A percentile compares a stretch with the other conserved stretches of the same genome.
Evolutionary conservation across 2,329 filamentous ascomycete species (phyloP).

Genomic region (Sclerotinia subarctica): DNA sequence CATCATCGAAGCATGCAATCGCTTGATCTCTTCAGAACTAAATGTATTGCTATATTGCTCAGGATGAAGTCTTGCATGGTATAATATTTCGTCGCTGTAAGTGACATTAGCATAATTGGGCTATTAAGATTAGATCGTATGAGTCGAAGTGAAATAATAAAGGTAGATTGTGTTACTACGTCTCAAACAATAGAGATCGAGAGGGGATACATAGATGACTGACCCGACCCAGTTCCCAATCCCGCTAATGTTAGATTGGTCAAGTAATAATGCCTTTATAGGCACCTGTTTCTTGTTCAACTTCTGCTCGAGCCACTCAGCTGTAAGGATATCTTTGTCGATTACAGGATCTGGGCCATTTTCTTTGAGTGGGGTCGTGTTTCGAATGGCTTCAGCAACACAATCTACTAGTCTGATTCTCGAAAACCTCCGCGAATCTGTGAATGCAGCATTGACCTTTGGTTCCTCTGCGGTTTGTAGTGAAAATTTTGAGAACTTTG

Average conservation of each 20-base stretch:
- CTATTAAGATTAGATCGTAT: neutral
- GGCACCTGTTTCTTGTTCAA: conserved; percentile 76
- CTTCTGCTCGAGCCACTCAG: conserved; percentile 69
- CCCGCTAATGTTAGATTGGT: conserved; percentile 85
- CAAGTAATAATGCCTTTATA: conserved; percentile 82
- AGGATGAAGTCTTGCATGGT: conserved; percentile 83
- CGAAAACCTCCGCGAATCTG: conserved; percentile 75
- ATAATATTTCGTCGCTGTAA: conserved; percentile 77
- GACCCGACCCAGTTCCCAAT: conserved; percentile 95
- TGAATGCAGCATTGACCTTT: conserved; percentile 68
- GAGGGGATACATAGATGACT: conserved; percentile 31
- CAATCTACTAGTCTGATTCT: conserved; percentile 82
- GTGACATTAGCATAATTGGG: conserved; percentile 9
- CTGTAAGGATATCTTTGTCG: conserved; percentile 73
- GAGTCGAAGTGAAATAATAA: neutral
- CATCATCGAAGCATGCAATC: conserved; percentile 68
- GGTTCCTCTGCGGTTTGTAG: conserved; percentile 59
- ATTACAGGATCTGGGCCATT: conserved; percentile 92
- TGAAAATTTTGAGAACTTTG: conserved; percentile 84
- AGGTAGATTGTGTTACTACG: neutral
- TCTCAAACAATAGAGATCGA: neutral
- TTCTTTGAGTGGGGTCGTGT: conserved; percentile 75
- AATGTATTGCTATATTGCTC: conserved; percentile 91
- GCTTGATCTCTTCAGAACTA: conserved; percentile 64
- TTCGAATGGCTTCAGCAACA: conserved; percentile 69